Conservation (phyloP, 164 flowering plant species). For the Akebia trifoliata region DNA sequence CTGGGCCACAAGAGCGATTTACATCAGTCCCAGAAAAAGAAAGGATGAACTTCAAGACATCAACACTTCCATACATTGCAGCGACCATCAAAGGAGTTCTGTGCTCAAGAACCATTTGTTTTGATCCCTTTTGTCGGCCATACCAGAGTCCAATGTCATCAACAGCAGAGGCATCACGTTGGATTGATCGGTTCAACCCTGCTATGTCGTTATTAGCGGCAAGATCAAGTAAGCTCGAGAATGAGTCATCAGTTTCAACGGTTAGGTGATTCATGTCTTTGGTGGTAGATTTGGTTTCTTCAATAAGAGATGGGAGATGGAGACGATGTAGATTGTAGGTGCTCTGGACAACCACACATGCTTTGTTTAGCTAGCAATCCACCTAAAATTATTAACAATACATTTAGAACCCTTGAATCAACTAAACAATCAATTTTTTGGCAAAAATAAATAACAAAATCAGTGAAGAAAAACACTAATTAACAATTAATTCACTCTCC, state of each 20-base stretch:
- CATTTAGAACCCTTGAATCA: neutral
- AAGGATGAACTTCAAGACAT: constrained; percentile 61
- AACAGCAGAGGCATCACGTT: constrained; percentile 46
- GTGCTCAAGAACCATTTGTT: constrained; percentile 72
- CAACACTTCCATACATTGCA: constrained; percentile 83
- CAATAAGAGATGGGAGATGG: constrained; percentile 16
- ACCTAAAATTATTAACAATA: constrained; percentile 14
- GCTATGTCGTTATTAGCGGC: constrained; percentile 86
- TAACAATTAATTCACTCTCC: too few relatives aligned
- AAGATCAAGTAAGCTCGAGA: constrained; percentile 68
- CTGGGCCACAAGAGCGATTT: constrained; percentile 54
- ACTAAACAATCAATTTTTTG: neutral
- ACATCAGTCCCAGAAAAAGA: constrained; percentile 55
- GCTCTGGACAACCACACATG: constrained; percentile 44
- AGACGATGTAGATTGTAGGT: constrained; percentile 18
- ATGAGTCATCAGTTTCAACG: constrained; percentile 62
- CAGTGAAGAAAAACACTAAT: too few relatives aligned
- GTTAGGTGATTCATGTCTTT: constrained; percentile 50
- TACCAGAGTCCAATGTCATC: constrained; percentile 87
- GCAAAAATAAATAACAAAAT: too few relatives aligned
- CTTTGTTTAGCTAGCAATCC: constrained; percentile 25
- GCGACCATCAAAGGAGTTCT: constrained; percentile 96
- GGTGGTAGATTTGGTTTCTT: constrained; percentile 15
- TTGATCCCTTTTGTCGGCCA: constrained; percentile 74
- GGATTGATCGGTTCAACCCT: constrained; percentile 48